Evolutionary conservation across 768 basidiomycete species (phyloP).

Genomic region (Mycena metata): DNA sequence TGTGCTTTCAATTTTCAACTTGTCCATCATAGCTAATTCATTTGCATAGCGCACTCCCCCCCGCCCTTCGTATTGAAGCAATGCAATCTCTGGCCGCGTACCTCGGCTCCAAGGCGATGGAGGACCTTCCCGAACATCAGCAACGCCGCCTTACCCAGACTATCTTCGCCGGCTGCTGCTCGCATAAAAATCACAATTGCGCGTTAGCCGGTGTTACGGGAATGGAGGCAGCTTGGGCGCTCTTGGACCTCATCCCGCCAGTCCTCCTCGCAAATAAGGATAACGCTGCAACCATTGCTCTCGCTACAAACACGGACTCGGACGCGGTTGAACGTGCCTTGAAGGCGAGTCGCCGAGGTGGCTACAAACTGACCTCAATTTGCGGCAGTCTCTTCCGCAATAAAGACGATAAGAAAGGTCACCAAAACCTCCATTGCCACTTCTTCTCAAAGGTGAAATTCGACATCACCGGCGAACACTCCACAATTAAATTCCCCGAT

Average conservation of each 20-base stretch:
- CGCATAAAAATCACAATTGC: slow-evolving; percentile 9
- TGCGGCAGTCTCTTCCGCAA: slow-evolving; percentile 24
- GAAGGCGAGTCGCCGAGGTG: slow-evolving; percentile 34
- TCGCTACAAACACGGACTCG: background rate
- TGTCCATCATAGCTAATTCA: background rate
- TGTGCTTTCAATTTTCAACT: background rate
- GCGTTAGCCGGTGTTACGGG: background rate
- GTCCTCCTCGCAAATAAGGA: slow-evolving; percentile 38
- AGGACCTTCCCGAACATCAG: background rate
- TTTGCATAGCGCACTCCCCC: background rate
- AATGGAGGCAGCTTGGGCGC: background rate
- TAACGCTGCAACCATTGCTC: slow-evolving; percentile 35
- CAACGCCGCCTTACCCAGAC: background rate
- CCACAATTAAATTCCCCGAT: slow-evolving; percentile 31
- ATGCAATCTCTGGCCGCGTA: background rate
- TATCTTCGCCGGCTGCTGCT: background rate
- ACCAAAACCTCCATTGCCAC: background rate
- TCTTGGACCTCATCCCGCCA: slow-evolving; percentile 27
- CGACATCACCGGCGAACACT: background rate
- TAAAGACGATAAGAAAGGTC: slow-evolving; percentile 41
- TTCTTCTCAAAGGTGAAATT: background rate
- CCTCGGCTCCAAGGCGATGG: background rate
- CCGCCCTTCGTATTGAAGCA: background rate
- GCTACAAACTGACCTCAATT: slow-evolving; percentile 36
- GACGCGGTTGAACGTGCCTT: slow-evolving; percentile 23